Base-by-base conservation (phyloP, 345 rosid species). In the Lagerstroemia speciosa region DNA sequence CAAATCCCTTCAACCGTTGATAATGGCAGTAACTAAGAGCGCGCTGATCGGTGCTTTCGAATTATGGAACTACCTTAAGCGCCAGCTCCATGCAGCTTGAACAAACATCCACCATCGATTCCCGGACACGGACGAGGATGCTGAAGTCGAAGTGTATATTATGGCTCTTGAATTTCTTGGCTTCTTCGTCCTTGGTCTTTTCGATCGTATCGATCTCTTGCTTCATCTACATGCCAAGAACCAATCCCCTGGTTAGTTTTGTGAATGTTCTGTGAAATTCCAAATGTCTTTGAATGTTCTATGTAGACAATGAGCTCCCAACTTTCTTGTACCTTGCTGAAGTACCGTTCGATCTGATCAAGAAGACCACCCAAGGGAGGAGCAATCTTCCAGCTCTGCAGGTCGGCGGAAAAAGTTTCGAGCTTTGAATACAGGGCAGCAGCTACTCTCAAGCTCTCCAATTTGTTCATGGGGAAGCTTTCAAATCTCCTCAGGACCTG, bases 401-500 rank as follows among this genome's bases (percentile, higher is more conserved):
- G 77, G 83, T 80, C 91, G 10, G 78, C 74, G 29, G 76, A 16
- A 27, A 88, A 78, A 22, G 78, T 81, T 16, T 87, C 77, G 8
- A 91, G 75, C 72, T 88, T 94, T 2, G 65, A 69, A 81, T 77
- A 80, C 40, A 91, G 79, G 31, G 88, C 90, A 66, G 87, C 83
- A 12, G 96, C 86, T 62, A 81, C 82, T 77, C 98, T 82, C 61
- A 94, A 43, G 38, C 93, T 83, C 83, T 94, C 98, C 40, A 94
- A 74, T 78, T 91, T 94, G 79, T 83, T 87, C 29, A 71, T 77
- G 0, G 99, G 98, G 68, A 94, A 88, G 31, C 93, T 96, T 85
- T 94, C 96, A 41, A 93, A 91, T 71, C 89, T 79, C 22, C 89
- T 86, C 58, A 94, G 84, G 53, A 91, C 98, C 96, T 91, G 80